phyloP scores from a whole-genome alignment of 805 yeast species.

The Sugiyamaella chiloensis region DNA sequence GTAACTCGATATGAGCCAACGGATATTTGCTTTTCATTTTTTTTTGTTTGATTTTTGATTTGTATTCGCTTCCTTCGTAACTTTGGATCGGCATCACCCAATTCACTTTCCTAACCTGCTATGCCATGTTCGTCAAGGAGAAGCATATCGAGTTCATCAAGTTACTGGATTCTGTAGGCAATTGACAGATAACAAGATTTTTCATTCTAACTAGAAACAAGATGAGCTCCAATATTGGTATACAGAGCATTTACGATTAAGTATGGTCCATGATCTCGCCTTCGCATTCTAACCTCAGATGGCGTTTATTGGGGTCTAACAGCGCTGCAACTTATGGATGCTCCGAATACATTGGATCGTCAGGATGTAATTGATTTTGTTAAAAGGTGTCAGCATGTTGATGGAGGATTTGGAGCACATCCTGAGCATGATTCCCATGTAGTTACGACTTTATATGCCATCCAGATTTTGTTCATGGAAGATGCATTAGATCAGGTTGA shows the following conservation, averaged over 20 bases:
- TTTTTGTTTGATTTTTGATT: too few relatives aligned
- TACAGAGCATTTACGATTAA: slow-evolving; percentile 83
- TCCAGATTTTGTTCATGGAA: slow-evolving; percentile 73
- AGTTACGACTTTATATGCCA: slow-evolving; percentile 77
- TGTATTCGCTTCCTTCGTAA: too few relatives aligned
- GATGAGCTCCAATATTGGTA: slow-evolving; percentile 79
- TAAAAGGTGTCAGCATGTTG: slow-evolving; percentile 52
- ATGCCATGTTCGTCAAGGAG: slow-evolving; percentile 38
- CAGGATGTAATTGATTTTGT: slow-evolving; percentile 68
- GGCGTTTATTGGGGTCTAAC: slow-evolving; percentile 96
- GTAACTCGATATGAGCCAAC: too few relatives aligned
- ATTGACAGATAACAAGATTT: background rate
- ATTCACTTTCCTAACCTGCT: too few relatives aligned
- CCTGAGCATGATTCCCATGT: slow-evolving; percentile 89
- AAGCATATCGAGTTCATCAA: slow-evolving; percentile 59
- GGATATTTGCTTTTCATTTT: too few relatives aligned
- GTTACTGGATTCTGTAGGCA: slow-evolving; percentile 43
- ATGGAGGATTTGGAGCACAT: slow-evolving; percentile 80
- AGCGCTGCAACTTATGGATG: slow-evolving; percentile 60
- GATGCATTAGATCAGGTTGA: slow-evolving; percentile 49
- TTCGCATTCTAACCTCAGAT: slow-evolving; percentile 30
- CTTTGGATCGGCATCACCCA: too few relatives aligned
- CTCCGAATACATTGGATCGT: slow-evolving; percentile 55
- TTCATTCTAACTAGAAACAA: slow-evolving; percentile 34
- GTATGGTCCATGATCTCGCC: slow-evolving; percentile 19